Evolutionary conservation across 2,329 filamentous ascomycete species (phyloP).

Genomic region (Colletotrichum scovillei): DNA sequence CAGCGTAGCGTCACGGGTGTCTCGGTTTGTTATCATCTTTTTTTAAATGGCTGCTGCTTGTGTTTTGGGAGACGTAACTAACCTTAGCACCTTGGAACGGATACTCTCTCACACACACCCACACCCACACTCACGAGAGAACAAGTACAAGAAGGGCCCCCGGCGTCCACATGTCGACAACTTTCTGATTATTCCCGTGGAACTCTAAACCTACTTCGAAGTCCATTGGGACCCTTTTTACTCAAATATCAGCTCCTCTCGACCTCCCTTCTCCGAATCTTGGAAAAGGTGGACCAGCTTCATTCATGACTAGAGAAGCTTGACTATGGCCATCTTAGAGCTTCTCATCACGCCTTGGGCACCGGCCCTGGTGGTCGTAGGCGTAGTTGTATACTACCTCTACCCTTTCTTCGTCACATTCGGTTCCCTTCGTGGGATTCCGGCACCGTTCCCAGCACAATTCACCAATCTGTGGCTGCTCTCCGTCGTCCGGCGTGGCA

Average conservation of each 20-base stretch:
- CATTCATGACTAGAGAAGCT: background rate
- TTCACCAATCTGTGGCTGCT: conserved; percentile 88
- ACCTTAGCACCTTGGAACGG: background rate
- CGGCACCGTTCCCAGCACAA: conserved; percentile 70
- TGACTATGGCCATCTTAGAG: conserved; percentile 25
- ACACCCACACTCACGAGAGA: background rate
- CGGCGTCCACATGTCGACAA: background rate
- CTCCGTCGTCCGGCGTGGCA: conserved; percentile 71
- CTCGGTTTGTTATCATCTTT: background rate
- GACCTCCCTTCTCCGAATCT: background rate
- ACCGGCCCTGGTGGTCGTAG: conserved; percentile 16
- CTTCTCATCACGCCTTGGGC: conserved; percentile 33
- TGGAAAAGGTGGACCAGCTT: background rate
- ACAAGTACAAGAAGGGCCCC: conserved; percentile 9
- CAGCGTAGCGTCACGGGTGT: background rate
- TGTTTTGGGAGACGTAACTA: background rate
- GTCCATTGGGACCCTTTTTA: background rate
- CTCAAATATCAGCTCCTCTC: background rate
- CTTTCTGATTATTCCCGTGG: background rate
- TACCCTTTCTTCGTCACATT: conserved; percentile 70
- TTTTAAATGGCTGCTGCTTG: background rate
- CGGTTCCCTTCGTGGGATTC: conserved; percentile 62
- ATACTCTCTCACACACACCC: too few species aligned
- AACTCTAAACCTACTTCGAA: background rate
- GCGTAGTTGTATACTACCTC: conserved; percentile 43